These are phyloP conservation scores for Amaranthus cruentus DNA, from an alignment of 148 eudicot genomes.

Conservation along the genomic window DNA sequence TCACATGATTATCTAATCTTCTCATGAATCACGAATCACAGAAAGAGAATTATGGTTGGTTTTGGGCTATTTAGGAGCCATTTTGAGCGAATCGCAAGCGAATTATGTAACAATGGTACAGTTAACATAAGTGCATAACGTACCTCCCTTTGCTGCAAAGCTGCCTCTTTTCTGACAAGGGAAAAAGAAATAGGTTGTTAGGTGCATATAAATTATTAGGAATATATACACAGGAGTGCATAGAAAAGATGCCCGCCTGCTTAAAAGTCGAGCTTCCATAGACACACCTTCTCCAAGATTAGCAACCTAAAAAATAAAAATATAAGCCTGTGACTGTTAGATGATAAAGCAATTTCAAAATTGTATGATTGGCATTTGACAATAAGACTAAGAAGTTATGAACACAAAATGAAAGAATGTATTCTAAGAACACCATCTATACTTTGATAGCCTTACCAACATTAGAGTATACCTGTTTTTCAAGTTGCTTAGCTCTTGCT, in stretches of 20 bases:
- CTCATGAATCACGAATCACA: too few relatives aligned
- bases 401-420: background rate
- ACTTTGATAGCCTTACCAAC: background rate
- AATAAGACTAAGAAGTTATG: background rate
- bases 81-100: too few relatives aligned
- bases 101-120: background rate
- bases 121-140: conserved; percentile 4
- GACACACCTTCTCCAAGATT: conserved; percentile 89
- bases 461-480: conserved; percentile 59
- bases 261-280: conserved; percentile 81
- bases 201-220: conserved; percentile 10
- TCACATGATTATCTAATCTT: too few relatives aligned
- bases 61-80: too few relatives aligned
- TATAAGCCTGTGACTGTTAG: conserved; percentile 10
- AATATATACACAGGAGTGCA: conserved; percentile 14
- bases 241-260: conserved; percentile 51
- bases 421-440: background rate
- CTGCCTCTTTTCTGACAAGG: conserved; percentile 72
- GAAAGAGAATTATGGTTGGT: too few relatives aligned
- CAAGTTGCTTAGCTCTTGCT: conserved; percentile 84
- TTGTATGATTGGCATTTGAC: background rate
- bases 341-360: background rate
- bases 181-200: conserved; percentile 21
- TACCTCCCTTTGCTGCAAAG: conserved; percentile 91
- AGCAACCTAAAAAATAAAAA: conserved; percentile 50